Evolutionary conservation across 257 asterid species (phyloP), one percentile per base, ranked within the genome.

Genomic region (Galeopsis tetrahit): DNA sequence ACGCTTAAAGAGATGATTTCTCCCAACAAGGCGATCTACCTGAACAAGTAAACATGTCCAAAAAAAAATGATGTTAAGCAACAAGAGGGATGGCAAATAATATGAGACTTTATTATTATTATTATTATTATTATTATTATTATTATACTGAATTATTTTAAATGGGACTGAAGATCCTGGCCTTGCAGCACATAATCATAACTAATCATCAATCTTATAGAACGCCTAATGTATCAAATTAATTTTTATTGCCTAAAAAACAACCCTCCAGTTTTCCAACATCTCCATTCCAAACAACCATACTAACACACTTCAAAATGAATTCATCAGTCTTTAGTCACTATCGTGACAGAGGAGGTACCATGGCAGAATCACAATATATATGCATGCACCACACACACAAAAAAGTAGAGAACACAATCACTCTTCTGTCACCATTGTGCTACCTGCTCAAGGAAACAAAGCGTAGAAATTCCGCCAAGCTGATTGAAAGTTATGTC

Each of bases 391-490:
- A 21, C 28, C 28, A 21, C 28, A 21, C 28, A 21, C 28, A 21
- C 43, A 59, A 4, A 33, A 8, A 21, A 21, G 28, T 21, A 21
- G 46, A n/a, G 61, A 44, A 38, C 0, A 35, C 4, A 34, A 34
- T 35, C 21, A 28, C 28, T 49, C 35, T 55, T 55, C 61, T 55
- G 34, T 38, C 9, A 70, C 32, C 62, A 13, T 58, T 32, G 28
- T 21, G 10, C 28, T 79, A 85, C 89, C 99, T 88, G 92, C 82
- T 95, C 99, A 15, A 95, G 95, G 82, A 95, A 95, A 80, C 97
- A 95, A 44, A 95, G 92, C 0, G 98, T 90, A 71, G 94, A 83
- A 72, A 95, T 90, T 60, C 99, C 99, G 71, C 99, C 99, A 39
- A 90, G 66, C 82, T 95, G 98, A 77, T 95, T 95, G 87, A 92